Evolutionary conservation across 306 rosid species (phyloP).

Genomic region (Mimosa bimucronata): DNA sequence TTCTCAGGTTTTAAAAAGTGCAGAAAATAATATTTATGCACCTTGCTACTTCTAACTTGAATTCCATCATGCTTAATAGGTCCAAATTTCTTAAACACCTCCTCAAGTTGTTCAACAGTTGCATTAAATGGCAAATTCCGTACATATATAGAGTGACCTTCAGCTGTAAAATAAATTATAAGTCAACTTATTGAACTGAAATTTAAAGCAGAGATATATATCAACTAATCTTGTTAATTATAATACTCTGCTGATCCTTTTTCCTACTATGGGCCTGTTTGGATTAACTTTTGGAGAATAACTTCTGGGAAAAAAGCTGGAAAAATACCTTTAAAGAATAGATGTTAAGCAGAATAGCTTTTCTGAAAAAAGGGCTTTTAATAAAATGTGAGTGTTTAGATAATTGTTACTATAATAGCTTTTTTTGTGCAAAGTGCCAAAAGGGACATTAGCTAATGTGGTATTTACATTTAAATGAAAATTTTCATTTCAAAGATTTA

Average conservation of each 20-base stretch:
- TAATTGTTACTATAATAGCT: too few species aligned
- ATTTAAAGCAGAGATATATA: slow-evolving; percentile 28
- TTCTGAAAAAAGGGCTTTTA: too few species aligned
- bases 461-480: too few species aligned
- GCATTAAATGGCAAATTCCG: slow-evolving; percentile 92
- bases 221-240: slow-evolving; percentile 2
- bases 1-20: slow-evolving; percentile 24
- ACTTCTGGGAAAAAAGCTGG: too few species aligned
- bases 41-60: slow-evolving; percentile 93
- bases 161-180: slow-evolving; percentile 50
- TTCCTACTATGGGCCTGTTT: not conserved
- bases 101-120: slow-evolving; percentile 84
- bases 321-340: too few species aligned
- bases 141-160: slow-evolving; percentile 93
- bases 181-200: slow-evolving; percentile 39
- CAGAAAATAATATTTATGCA: slow-evolving; percentile 38
- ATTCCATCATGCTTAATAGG: slow-evolving; percentile 88
- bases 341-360: too few species aligned
- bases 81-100: slow-evolving; percentile 86
- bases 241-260: slow-evolving; percentile 10
- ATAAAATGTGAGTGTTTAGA: too few species aligned
- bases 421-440: too few species aligned
- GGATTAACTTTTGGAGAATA: too few species aligned
- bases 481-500: too few species aligned
- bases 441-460: too few species aligned